Conservation (phyloP, 2,329 filamentous ascomycete genomes). For the Fusarium albosuccineum region DNA sequence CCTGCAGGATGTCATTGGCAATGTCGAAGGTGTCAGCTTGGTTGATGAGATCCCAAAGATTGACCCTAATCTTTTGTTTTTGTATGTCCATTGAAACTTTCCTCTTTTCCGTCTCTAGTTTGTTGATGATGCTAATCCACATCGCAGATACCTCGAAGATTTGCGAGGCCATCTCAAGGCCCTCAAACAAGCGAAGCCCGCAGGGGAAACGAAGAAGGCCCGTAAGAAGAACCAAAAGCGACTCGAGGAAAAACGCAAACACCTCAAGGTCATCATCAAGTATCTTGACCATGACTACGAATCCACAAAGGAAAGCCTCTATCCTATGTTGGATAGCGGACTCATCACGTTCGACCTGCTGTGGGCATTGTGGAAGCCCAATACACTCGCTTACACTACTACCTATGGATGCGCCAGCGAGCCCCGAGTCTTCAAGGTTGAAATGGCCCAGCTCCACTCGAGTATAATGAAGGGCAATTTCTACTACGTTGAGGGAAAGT, state of each 20-base stretch:
- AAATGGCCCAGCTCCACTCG: conserved; percentile 77
- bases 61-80: conserved; percentile 77
- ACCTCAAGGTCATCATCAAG: conserved; percentile 79
- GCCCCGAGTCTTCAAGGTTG: conserved; percentile 85
- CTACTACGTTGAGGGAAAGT: conserved; percentile 82
- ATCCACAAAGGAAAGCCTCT: conserved; percentile 80
- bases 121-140: neutral
- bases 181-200: conserved; percentile 69
- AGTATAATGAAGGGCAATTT: conserved; percentile 79
- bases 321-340: conserved; percentile 83
- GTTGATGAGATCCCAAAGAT: conserved; percentile 83
- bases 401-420: conserved; percentile 84
- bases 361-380: conserved; percentile 91
- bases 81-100: conserved; percentile 55
- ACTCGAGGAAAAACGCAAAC: conserved; percentile 68
- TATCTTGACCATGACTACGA: conserved; percentile 88
- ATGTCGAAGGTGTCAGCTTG: conserved; percentile 71
- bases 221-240: conserved; percentile 72
- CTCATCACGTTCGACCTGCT: conserved; percentile 90
- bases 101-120: neutral
- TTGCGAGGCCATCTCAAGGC: conserved; percentile 74
- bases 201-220: conserved; percentile 64
- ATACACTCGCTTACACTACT: conserved; percentile 80
- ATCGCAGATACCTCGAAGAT: conserved; percentile 79
- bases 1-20: conserved; percentile 56